A percentile compares a stretch with the other conserved stretches of the same genome.
Conservation (phyloP, 2,329 filamentous ascomycete species). For the Cladorrhinum sp. region DNA sequence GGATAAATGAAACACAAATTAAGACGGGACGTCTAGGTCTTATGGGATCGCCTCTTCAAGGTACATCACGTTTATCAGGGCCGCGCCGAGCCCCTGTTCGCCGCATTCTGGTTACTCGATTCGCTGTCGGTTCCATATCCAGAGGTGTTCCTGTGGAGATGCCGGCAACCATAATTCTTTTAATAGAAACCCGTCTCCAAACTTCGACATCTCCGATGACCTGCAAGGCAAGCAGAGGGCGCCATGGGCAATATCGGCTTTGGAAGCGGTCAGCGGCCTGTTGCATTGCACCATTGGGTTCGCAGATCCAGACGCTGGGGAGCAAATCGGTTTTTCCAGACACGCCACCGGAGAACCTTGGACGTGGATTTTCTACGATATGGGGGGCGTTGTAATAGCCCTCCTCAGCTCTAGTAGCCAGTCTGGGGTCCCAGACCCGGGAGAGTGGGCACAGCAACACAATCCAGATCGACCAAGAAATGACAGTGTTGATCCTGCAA, state of each 20-base stretch:
- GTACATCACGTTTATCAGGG: constrained; percentile 21
- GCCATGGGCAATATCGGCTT: constrained; percentile 13
- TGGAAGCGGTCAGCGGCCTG: constrained; percentile 15
- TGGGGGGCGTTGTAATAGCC: no score
- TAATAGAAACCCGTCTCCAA: constrained; percentile 25
- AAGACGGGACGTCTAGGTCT: constrained; percentile 32
- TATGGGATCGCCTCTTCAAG: constrained; percentile 25
- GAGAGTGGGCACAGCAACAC: constrained; percentile 12
- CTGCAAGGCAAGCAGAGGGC: constrained; percentile 21
- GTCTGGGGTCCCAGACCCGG: constrained; percentile 22
- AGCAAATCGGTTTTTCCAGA: neutral
- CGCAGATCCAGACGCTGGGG: constrained; percentile 12
- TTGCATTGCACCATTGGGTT: constrained; percentile 15
- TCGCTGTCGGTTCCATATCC: constrained; percentile 15
- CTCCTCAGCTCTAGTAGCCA: no score
- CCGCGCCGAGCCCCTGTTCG: constrained; percentile 21
- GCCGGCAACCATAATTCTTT: constrained; percentile 25
- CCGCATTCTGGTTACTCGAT: constrained; percentile 10
- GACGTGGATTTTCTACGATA: neutral
- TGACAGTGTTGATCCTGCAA: constrained; percentile 17
- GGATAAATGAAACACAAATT: constrained; percentile 46
- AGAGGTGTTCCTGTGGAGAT: constrained; percentile 12
- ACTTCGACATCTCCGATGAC: constrained; percentile 12
- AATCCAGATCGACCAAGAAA: neutral
- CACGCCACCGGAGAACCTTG: neutral